Percentiles rank a stretch among this genome's conserved stretches.
phyloP scores from a whole-genome alignment of 108 stramenopile genomes.

The Cyclotella cryptica region DNA sequence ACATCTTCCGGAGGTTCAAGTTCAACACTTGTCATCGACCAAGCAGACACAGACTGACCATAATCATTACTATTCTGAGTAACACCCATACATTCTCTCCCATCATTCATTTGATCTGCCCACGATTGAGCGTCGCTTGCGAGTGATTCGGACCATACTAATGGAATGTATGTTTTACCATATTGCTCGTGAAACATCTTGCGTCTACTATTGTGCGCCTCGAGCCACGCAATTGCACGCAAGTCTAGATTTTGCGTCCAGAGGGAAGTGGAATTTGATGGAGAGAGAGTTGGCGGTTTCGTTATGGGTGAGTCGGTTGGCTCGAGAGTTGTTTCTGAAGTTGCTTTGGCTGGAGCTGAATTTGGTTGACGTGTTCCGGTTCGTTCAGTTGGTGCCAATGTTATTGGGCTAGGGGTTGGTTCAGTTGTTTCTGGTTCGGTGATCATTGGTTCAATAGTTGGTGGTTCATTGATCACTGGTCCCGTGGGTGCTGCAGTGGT shows the following conservation, averaged over 20 bases:
- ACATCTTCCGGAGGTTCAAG: constrained; percentile 12
- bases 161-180: constrained; percentile 28
- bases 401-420: neutral
- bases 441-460: neutral
- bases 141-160: constrained; percentile 37
- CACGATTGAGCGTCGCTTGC: constrained; percentile 24
- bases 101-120: constrained; percentile 24
- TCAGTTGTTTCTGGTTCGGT: neutral
- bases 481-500: too few species aligned
- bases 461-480: neutral
- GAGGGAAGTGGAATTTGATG: neutral
- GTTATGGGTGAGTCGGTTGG: neutral
- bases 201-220: constrained; percentile 25
- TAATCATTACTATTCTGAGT: constrained; percentile 17
- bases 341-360: neutral
- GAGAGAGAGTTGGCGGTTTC: neutral
- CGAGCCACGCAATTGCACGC: constrained; percentile 4
- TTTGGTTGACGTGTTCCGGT: neutral
- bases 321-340: neutral
- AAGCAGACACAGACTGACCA: neutral
- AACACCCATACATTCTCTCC: neutral
- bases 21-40: neutral
- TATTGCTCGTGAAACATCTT: constrained; percentile 23
- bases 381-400: neutral
- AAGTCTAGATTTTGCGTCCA: neutral